Base-by-base conservation (phyloP, 306 rosid genomes). In the Vigna mungo region DNA sequence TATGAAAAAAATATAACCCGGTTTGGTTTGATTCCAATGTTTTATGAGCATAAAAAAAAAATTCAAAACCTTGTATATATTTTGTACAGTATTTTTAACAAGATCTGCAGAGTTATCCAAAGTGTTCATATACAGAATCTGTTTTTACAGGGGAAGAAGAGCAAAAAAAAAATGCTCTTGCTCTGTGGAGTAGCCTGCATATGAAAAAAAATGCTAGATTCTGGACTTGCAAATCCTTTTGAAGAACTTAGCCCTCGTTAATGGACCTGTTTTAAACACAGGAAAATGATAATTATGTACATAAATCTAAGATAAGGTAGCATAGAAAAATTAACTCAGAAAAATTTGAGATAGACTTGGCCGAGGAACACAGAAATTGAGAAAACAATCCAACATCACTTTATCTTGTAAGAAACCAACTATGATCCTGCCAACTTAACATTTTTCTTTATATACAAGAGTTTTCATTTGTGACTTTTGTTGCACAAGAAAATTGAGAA, bases 221-320 rank as follows among this genome's bases (percentile, higher is more conserved):
- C 60, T 67, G 80, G 18, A 65, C 78, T 60, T 72, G 51, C 68
- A 34, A 59, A 75, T 75, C 58, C 79, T 69, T 61, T 64, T 54
- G 70, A 81, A 51, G 81, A 21, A 78, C 71, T 83, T 79, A 76
- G 43, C 72, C 66, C 81, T 84, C 83, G 68, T 58, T 75, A 72
- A 51, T 44, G 43, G 79, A 85, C 88, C 89, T 87, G 87, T 81
- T 81, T 72, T 80, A 61, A 75, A 68, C 78, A 85, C 32, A 72
- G 62, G 17, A n/a, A 58, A 71, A 7, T 17, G 52, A 60, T 34
- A 51, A 64, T 68, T 44, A 70, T 48, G 51, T 59, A 65, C 34
- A 37, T 27, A 44, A 18, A 47, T 47, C 75, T 62, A 32, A 53
- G n/a, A 61, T n/a, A 51, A 15, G 41, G 39, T 11, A 68, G n/a